A percentile compares a stretch with the other conserved stretches of the same genome.
These are phyloP conservation scores for Anisogramma anomala DNA, from an alignment of 2,329 filamentous ascomycete species.

Conservation along the genomic window DNA sequence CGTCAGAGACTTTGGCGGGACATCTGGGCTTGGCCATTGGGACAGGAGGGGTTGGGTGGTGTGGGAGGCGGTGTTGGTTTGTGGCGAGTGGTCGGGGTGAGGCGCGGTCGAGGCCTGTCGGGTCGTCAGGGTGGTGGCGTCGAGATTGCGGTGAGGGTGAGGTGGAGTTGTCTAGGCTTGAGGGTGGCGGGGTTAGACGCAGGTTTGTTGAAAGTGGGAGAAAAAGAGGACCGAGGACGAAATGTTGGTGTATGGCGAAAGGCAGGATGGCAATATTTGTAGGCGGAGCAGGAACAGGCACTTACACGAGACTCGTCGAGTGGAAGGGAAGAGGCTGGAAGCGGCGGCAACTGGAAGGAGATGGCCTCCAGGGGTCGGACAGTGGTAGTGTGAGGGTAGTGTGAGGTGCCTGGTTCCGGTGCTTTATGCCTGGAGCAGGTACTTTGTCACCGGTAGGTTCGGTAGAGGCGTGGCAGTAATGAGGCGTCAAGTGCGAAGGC, in stretches of 20 bases:
- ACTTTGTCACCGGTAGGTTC: not conserved
- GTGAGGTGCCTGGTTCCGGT: no score
- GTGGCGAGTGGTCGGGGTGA: not conserved
- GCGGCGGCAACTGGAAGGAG: constrained; percentile 10
- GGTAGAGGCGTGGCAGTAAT: not conserved
- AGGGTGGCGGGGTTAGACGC: not conserved
- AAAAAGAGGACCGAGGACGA: not conserved
- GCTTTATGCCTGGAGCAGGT: no score
- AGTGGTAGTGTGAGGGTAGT: no score
- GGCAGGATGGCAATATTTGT: constrained; percentile 14
- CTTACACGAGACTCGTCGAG: constrained; percentile 7
- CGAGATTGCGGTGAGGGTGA: no score
- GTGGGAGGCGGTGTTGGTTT: not conserved
- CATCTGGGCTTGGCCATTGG: constrained; percentile 67
- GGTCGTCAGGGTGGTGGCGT: no score
- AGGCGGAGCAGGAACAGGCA: not conserved
- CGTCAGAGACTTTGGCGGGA: constrained; percentile 52
- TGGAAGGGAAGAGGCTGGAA: constrained; percentile 15
- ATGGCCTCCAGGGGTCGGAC: not conserved
- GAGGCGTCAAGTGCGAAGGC: not conserved
- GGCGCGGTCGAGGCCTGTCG: not conserved
- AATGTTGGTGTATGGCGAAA: not conserved
- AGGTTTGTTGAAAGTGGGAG: no score
- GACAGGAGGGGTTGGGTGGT: not conserved
- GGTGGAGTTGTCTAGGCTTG: not conserved